Evolutionary conservation across 2,329 filamentous ascomycete genomes (phyloP).

Genomic region (Diatrype stigma): DNA sequence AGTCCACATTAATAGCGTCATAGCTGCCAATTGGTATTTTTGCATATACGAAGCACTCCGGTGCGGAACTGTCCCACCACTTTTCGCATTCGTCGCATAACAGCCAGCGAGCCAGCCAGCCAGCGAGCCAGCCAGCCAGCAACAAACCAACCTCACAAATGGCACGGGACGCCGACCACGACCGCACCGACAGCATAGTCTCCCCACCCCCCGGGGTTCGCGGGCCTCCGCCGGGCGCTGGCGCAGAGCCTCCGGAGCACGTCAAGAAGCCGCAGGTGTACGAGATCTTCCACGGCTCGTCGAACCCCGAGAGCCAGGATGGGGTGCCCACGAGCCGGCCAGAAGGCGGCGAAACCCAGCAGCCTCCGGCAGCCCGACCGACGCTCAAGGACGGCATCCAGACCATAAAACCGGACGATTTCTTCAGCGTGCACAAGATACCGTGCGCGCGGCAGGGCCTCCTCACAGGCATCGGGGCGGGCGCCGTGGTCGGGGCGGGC

Average conservation of each 20-base stretch:
- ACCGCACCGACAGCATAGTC: too few relatives aligned
- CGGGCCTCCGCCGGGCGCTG: constrained; percentile 31
- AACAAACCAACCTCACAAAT: constrained; percentile 18
- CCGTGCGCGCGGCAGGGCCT: constrained; percentile 83
- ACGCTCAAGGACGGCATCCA: constrained; percentile 61
- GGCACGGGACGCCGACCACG: constrained; percentile 25
- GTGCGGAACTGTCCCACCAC: too few relatives aligned
- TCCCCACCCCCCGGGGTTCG: constrained; percentile 16
- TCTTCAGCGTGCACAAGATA: constrained; percentile 67
- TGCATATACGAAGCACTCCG: too few relatives aligned
- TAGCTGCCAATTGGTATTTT: constrained; percentile 1
- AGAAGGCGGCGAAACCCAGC: constrained; percentile 38
- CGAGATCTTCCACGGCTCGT: constrained; percentile 32
- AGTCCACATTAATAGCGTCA: constrained; percentile 10
- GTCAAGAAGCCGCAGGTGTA: constrained; percentile 33
- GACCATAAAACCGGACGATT: constrained; percentile 64
- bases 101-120: too few relatives aligned
- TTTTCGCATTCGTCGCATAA: background rate
- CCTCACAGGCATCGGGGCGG: constrained; percentile 76
- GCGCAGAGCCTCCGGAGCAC: constrained; percentile 29
- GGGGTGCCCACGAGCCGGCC: constrained; percentile 8
- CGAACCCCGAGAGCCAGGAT: constrained; percentile 14
- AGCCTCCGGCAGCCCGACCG: constrained; percentile 28
- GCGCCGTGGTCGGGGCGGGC: constrained; percentile 70
- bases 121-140: too few relatives aligned